phyloP scores from a whole-genome alignment of 345 rosid genomes.

The Geranium brycei region DNA sequence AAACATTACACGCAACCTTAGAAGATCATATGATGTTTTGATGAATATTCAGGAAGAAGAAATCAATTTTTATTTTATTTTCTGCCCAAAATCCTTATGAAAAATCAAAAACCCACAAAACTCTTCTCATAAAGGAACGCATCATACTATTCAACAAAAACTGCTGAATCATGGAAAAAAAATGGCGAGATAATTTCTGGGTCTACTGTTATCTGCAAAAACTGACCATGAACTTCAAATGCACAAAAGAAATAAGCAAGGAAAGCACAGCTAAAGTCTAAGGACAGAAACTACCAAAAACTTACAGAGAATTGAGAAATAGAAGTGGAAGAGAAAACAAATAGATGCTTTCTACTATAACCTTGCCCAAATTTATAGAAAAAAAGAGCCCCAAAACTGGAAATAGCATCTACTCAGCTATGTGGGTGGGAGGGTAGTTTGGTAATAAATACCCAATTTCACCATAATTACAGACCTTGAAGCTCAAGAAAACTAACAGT shows the following conservation, averaged over 20 bases:
- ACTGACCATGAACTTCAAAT: neutral
- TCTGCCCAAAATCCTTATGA: too few relatives aligned
- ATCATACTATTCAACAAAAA: neutral
- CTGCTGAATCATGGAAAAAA: neutral
- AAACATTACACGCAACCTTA: too few relatives aligned
- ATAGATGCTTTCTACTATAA: neutral
- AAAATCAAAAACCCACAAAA: too few relatives aligned
- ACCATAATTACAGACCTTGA: too few relatives aligned
- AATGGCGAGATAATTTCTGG: too few relatives aligned
- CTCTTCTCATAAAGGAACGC: neutral
- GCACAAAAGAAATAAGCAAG: neutral
- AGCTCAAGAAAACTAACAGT: too few relatives aligned
- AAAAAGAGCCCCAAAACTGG: neutral
- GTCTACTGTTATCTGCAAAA: too few relatives aligned
- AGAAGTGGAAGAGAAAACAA: neutral
- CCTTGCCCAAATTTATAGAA: conserved; percentile 1
- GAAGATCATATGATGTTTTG: too few relatives aligned
- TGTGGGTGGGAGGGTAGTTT: neutral
- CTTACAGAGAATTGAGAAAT: neutral
- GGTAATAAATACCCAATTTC: neutral
- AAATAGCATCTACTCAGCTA: neutral
- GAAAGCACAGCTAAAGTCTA: neutral
- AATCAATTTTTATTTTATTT: too few relatives aligned
- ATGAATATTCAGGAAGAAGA: too few relatives aligned
- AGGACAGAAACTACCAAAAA: neutral